Conservation (phyloP, 768 basidiomycete genomes). For the Pulveroboletus sp. region DNA sequence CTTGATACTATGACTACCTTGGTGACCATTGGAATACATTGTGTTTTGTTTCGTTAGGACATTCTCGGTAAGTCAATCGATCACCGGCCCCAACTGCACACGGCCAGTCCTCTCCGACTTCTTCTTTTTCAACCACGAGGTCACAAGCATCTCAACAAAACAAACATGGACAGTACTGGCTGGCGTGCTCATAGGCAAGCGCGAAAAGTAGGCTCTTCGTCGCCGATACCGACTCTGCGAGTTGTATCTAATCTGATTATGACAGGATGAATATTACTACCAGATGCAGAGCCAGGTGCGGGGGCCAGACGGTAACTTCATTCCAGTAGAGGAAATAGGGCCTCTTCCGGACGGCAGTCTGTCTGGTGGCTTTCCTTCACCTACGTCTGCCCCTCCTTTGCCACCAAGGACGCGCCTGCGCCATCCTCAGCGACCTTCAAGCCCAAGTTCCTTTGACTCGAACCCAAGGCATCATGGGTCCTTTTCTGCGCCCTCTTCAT, state of each 20-base stretch:
- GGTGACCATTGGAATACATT: too few relatives aligned
- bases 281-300: slow-evolving; percentile 28
- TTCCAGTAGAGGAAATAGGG: slow-evolving; percentile 53
- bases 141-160: not conserved
- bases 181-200: slow-evolving; percentile 73
- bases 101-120: not conserved
- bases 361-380: slow-evolving; percentile 52
- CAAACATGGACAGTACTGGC: slow-evolving; percentile 64
- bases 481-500: slow-evolving; percentile 1
- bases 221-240: too few relatives aligned
- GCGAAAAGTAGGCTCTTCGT: slow-evolving; percentile 39
- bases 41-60: too few relatives aligned
- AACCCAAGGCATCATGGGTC: slow-evolving; percentile 31
- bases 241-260: slow-evolving; percentile 7
- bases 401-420: slow-evolving; percentile 35
- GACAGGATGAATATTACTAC: slow-evolving; percentile 31
- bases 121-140: too few relatives aligned
- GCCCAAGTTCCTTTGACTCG: slow-evolving; percentile 24
- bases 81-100: not conserved
- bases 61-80: too few relatives aligned
- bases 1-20: not conserved
- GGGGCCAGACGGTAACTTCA: slow-evolving; percentile 48
- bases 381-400: slow-evolving; percentile 40
- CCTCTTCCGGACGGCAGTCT: slow-evolving; percentile 59
- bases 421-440: slow-evolving; percentile 1